Percentiles rank a stretch among this genome's conserved stretches.
phyloP scores from a whole-genome alignment of 2,329 filamentous ascomycete species.

The Fusarium dimerum region DNA sequence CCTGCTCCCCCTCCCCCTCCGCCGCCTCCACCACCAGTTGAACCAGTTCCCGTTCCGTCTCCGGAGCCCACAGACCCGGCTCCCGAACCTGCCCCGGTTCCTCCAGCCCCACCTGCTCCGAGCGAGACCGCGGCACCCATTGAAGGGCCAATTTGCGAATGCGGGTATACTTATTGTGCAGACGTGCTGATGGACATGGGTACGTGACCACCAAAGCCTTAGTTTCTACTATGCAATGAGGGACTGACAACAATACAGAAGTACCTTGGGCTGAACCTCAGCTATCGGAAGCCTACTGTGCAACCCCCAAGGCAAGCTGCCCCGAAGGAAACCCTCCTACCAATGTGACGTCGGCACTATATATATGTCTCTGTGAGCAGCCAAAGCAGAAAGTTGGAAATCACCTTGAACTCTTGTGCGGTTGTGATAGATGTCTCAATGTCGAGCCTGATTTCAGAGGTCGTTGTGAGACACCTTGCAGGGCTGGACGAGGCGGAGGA shows the following conservation, averaged over 20 bases:
- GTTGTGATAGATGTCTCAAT: conserved; percentile 42
- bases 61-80: conserved; percentile 21
- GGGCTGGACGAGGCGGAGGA: conserved; percentile 16
- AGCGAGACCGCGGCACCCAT: conserved; percentile 21
- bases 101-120: conserved; percentile 15
- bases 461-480: conserved; percentile 40
- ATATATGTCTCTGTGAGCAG: conserved; percentile 41
- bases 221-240: rapidly evolving
- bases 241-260: conserved; percentile 20
- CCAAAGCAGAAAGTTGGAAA: conserved; percentile 35
- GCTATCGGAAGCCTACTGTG: conserved; percentile 39
- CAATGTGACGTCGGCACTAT: conserved; percentile 36
- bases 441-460: conserved; percentile 42
- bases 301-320: conserved; percentile 38
- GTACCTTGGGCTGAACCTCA: conserved; percentile 37
- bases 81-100: background rate
- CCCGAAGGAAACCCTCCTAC: conserved; percentile 31
- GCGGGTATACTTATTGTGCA: conserved; percentile 45
- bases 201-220: conserved; percentile 13
- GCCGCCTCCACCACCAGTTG: conserved; percentile 2
- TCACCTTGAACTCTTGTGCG: conserved; percentile 40
- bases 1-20: conserved; percentile 9
- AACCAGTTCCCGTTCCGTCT: conserved; percentile 22
- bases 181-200: conserved; percentile 40
- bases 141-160: conserved; percentile 39